These are phyloP conservation scores for Alternaria postmessia DNA, from an alignment of 2,329 filamentous ascomycete species.

Conservation along the genomic window DNA sequence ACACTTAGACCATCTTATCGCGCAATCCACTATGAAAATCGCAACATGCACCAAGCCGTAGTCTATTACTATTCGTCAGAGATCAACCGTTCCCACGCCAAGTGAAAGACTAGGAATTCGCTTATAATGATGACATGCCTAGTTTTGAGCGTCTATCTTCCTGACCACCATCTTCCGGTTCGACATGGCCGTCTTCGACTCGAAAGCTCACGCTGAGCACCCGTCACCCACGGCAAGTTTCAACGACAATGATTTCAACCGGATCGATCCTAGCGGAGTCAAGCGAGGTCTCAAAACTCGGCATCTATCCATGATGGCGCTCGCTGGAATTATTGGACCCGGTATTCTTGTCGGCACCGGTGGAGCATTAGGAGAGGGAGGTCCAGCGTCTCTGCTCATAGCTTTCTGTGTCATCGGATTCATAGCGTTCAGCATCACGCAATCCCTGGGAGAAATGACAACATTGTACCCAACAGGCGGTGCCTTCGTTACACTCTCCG, in stretches of 20 bases:
- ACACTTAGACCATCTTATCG: conserved; percentile 13
- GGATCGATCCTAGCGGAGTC: conserved; percentile 68
- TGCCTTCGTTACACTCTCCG: conserved; percentile 74
- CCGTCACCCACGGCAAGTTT: conserved; percentile 30
- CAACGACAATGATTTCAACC: conserved; percentile 39
- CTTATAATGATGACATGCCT: conserved; percentile 18
- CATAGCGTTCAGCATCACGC: conserved; percentile 73
- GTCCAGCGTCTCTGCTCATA: conserved; percentile 75
- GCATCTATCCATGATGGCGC: conserved; percentile 67
- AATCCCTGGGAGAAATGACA: conserved; percentile 77
- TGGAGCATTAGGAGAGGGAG: conserved; percentile 71
- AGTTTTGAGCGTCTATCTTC: background rate
- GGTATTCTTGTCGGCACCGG: conserved; percentile 77
- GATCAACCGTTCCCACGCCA: conserved; percentile 16
- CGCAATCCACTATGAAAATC: conserved; percentile 19
- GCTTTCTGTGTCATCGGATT: conserved; percentile 78
- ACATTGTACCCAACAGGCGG: conserved; percentile 76
- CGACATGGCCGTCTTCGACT: conserved; percentile 32
- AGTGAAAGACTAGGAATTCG: conserved; percentile 16
- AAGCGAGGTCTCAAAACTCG: conserved; percentile 74
- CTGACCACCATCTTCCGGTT: conserved; percentile 1
- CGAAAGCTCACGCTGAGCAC: conserved; percentile 25
- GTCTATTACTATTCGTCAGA: conserved; percentile 3
- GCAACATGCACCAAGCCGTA: conserved; percentile 21
- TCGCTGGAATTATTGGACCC: conserved; percentile 68